Evolutionary conservation across 116 monocot species (phyloP).

Genomic region (Trichopus zeylanicus): DNA sequence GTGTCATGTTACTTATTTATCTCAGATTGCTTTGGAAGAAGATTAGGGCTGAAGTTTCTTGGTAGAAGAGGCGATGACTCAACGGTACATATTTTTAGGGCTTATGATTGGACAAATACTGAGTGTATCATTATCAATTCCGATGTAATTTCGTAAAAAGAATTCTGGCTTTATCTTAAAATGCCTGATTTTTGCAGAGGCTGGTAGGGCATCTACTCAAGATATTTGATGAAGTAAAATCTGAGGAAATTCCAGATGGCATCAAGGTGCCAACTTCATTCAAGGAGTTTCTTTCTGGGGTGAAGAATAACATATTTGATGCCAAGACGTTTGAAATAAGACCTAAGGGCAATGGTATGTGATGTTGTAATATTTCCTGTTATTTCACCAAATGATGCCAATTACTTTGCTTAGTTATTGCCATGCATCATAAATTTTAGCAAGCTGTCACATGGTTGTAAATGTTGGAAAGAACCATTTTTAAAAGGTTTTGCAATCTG

Average conservation of each 20-base stretch:
- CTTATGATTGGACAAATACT: not conserved
- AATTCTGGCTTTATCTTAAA: not conserved
- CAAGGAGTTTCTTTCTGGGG: conserved; percentile 57
- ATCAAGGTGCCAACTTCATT: conserved; percentile 72
- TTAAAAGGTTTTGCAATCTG: no score
- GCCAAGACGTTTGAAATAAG: conserved; percentile 68
- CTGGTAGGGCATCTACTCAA: conserved; percentile 61
- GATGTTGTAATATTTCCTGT: no score
- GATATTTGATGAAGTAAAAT: conserved; percentile 57
- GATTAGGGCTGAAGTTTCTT: conserved; percentile 72
- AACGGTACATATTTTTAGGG: conserved; percentile 21
- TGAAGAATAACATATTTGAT: conserved; percentile 64
- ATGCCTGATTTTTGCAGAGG: conserved; percentile 38
- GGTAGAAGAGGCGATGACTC: conserved; percentile 52
- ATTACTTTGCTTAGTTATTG: no score
- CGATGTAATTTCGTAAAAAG: not conserved
- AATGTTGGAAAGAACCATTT: no score
- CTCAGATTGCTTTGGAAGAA: conserved; percentile 87
- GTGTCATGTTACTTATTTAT: conserved; percentile 2
- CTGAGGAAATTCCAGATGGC: conserved; percentile 42
- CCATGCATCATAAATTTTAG: no score
- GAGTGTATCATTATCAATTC: not conserved
- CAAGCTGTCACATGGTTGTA: no score
- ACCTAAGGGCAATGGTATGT: conserved; percentile 68
- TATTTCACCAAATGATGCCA: no score